Conservation (phyloP, 208 protist species). For the Tritrichomonas musculus region DNA sequence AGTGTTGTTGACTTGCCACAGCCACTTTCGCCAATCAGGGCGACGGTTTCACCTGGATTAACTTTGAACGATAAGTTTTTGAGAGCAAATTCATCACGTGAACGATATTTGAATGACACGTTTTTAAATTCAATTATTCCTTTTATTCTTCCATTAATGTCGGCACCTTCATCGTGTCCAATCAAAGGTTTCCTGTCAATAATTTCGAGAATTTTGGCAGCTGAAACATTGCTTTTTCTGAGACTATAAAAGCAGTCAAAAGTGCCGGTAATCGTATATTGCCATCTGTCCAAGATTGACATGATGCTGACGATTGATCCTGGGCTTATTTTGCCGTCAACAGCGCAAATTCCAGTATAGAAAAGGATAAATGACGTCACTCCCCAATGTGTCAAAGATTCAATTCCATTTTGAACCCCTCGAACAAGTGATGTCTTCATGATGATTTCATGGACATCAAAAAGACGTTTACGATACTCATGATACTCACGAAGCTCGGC, state of each 20-base stretch:
- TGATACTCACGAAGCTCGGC: not conserved
- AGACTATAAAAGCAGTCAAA: not conserved
- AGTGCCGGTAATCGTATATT: not conserved
- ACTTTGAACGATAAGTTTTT: not conserved
- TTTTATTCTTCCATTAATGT: no score
- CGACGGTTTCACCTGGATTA: slow-evolving; percentile 31
- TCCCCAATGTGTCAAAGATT: not conserved
- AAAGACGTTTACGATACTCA: not conserved
- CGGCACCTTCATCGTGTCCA: not conserved
- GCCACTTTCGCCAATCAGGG: not conserved
- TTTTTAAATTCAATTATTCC: no score
- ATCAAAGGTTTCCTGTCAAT: not conserved
- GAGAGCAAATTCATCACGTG: no score
- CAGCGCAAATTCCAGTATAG: not conserved
- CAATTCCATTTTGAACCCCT: not conserved
- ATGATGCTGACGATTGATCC: not conserved
- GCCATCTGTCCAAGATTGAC: no score
- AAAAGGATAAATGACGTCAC: not conserved
- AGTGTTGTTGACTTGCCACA: not conserved
- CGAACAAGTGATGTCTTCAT: not conserved
- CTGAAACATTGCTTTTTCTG: not conserved
- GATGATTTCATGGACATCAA: not conserved
- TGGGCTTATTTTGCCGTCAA: no score
- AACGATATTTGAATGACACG: no score
- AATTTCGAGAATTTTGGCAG: not conserved